A percentile compares a stretch with the other conserved stretches of the same genome.
Evolutionary conservation across 805 yeast species (phyloP).

Genomic region (Lipomyces chichibuensis): DNA sequence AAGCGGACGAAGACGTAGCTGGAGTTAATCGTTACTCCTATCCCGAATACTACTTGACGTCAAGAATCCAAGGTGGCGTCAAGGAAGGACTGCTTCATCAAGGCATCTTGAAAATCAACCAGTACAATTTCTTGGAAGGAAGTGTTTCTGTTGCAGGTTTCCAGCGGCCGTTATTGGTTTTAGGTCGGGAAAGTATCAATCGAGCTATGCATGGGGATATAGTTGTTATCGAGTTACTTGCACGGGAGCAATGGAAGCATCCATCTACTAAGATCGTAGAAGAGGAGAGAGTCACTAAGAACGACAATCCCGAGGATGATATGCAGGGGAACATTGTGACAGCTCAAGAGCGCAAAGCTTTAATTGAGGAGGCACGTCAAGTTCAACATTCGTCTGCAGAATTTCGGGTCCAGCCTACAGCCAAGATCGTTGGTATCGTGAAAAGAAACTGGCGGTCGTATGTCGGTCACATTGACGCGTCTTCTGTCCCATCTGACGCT

Average conservation of each 20-base stretch:
- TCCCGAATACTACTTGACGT: conserved; percentile 75
- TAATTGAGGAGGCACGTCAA: conserved; percentile 75
- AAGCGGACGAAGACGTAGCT: conserved; percentile 37
- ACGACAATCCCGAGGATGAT: conserved; percentile 53
- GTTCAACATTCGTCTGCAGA: conserved; percentile 54
- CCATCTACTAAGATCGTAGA: conserved; percentile 81
- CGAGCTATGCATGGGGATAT: conserved; percentile 91
- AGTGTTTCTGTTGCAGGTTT: conserved; percentile 70
- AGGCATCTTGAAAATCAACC: conserved; percentile 77
- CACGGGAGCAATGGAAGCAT: conserved; percentile 82
- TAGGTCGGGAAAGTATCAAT: conserved; percentile 83
- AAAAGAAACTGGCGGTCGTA: conserved; percentile 95
- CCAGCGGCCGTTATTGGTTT: conserved; percentile 76
- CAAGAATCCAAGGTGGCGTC: conserved; percentile 88
- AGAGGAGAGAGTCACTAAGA: conserved; percentile 64
- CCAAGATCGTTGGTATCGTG: conserved; percentile 81
- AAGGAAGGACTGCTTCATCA: conserved; percentile 85
- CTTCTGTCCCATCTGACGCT: conserved; percentile 54
- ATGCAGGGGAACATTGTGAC: conserved; percentile 56
- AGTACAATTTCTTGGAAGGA: conserved; percentile 80
- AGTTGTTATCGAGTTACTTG: conserved; percentile 87
- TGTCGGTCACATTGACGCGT: conserved; percentile 88
- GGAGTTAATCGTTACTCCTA: conserved; percentile 59
- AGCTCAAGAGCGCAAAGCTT: conserved; percentile 69
- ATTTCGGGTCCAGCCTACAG: conserved; percentile 81